Percentiles rank a stretch among this genome's conserved stretches.
Conservation (phyloP, 768 basidiomycete genomes). For the Mycena amicta region DNA sequence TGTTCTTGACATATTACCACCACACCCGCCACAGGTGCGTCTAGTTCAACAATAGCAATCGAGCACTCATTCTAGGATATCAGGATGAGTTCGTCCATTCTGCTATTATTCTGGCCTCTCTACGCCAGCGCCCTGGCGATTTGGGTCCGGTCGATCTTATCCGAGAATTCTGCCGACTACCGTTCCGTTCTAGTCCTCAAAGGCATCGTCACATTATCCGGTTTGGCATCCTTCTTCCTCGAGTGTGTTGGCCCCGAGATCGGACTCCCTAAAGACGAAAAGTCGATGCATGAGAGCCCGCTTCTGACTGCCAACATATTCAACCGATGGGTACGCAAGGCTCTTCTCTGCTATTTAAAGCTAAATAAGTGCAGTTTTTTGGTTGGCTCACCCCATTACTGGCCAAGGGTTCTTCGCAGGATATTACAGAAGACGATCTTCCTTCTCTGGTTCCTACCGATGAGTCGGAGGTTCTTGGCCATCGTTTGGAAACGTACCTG, state of each 20-base stretch:
- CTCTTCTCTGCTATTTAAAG: neutral
- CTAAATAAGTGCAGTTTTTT: slow-evolving; percentile 54
- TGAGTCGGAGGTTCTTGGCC: slow-evolving; percentile 68
- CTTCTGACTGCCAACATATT: slow-evolving; percentile 78
- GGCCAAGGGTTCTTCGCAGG: slow-evolving; percentile 62
- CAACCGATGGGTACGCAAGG: slow-evolving; percentile 61
- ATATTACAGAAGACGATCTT: slow-evolving; percentile 85
- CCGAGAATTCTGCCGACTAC: slow-evolving; percentile 32
- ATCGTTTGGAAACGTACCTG: slow-evolving; percentile 60
- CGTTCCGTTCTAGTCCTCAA: slow-evolving; percentile 47
- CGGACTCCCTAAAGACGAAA: slow-evolving; percentile 32
- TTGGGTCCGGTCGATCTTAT: slow-evolving; percentile 62
- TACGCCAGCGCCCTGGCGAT: slow-evolving; percentile 54
- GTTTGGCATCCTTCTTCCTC: slow-evolving; percentile 56
- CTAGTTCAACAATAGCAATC: neutral
- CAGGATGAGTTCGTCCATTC: slow-evolving; percentile 65
- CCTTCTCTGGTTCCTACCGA: slow-evolving; percentile 71
- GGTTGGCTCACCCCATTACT: slow-evolving; percentile 84
- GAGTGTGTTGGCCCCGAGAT: slow-evolving; percentile 74
- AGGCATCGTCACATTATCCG: slow-evolving; percentile 44
- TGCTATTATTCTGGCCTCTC: slow-evolving; percentile 83
- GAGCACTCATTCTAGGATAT: slow-evolving; percentile 15
- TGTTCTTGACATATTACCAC: slow-evolving; percentile 62
- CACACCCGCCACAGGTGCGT: slow-evolving; percentile 50
- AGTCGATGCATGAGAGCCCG: slow-evolving; percentile 62